Percentiles rank a stretch among this genome's conserved stretches.
Evolutionary conservation across 805 yeast genomes (phyloP).

Genomic region (Cyberlindnera veronae): DNA sequence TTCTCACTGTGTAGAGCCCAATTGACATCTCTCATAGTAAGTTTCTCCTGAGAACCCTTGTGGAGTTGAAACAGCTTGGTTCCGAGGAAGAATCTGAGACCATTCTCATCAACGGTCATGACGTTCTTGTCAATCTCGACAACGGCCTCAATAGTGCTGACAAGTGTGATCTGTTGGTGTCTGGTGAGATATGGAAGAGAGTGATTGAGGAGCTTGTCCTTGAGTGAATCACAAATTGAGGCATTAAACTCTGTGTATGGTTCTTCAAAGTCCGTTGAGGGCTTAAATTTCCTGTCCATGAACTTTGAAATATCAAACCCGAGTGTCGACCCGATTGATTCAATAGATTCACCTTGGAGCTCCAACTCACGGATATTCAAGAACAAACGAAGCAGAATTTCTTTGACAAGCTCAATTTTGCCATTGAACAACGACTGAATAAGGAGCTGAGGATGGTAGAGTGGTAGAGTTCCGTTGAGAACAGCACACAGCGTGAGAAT

Average conservation of each 20-base stretch:
- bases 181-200: slow-evolving; percentile 80
- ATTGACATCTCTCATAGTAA: slow-evolving; percentile 75
- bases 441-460: slow-evolving; percentile 86
- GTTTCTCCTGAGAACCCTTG: slow-evolving; percentile 42
- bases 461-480: slow-evolving; percentile 83
- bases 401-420: slow-evolving; percentile 50
- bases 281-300: slow-evolving; percentile 12
- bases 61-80: slow-evolving; percentile 62
- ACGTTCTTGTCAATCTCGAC: slow-evolving; percentile 46
- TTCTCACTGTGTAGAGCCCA: slow-evolving; percentile 88
- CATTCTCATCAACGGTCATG: slow-evolving; percentile 44
- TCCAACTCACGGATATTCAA: slow-evolving; percentile 52
- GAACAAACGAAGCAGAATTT: slow-evolving; percentile 52
- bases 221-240: slow-evolving; percentile 44
- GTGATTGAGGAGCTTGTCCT: slow-evolving; percentile 56
- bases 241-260: slow-evolving; percentile 40
- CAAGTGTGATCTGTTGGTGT: slow-evolving; percentile 85
- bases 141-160: slow-evolving; percentile 64
- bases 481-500: slow-evolving; percentile 71
- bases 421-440: slow-evolving; percentile 71
- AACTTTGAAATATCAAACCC: slow-evolving; percentile 30
- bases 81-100: slow-evolving; percentile 67
- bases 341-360: slow-evolving; percentile 29
- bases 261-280: slow-evolving; percentile 28
- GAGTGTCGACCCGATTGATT: slow-evolving; percentile 28